phyloP scores from a whole-genome alignment of 2,329 filamentous ascomycete species.

The Cadophora sp. region DNA sequence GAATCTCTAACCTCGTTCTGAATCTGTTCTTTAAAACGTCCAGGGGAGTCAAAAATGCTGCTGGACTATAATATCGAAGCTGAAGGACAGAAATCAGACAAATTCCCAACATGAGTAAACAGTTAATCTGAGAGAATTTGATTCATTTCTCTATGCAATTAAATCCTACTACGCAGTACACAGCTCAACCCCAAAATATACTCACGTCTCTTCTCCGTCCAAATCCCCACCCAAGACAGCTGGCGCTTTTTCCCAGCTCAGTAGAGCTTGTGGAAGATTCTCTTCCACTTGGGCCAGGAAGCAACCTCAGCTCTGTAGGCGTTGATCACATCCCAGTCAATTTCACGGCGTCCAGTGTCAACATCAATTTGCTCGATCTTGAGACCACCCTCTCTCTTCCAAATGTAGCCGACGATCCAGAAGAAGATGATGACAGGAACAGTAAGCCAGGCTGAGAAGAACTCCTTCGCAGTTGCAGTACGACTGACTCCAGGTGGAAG shows the following conservation, averaged over 20 bases:
- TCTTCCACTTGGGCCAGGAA: conserved; percentile 19
- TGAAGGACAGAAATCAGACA: too few species aligned
- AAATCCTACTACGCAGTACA: neutral
- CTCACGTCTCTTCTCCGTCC: too few species aligned
- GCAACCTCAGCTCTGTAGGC: conserved; percentile 19
- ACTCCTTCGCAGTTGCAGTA: conserved; percentile 15
- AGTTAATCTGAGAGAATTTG: neutral
- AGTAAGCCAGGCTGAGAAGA: conserved; percentile 26
- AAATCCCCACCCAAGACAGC: too few species aligned
- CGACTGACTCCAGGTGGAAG: conserved; percentile 7
- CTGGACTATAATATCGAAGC: too few species aligned
- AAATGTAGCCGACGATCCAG: conserved; percentile 24
- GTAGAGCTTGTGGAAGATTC: conserved; percentile 19
- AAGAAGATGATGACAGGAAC: conserved; percentile 23
- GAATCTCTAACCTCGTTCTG: too few species aligned
- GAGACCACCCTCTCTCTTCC: conserved; percentile 21
- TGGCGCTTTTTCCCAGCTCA: conserved; percentile 1
- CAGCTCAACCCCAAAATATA: neutral
- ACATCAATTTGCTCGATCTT: conserved; percentile 22
- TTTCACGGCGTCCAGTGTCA: conserved; percentile 21
- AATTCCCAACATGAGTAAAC: too few species aligned
- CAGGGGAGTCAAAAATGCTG: too few species aligned
- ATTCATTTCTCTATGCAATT: conserved; percentile 1
- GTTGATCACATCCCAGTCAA: conserved; percentile 22
- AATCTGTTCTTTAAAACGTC: too few species aligned